phyloP scores from a whole-genome alignment of 495 filamentous ascomycete species.

The Pyrenopolyporus hunteri region DNA sequence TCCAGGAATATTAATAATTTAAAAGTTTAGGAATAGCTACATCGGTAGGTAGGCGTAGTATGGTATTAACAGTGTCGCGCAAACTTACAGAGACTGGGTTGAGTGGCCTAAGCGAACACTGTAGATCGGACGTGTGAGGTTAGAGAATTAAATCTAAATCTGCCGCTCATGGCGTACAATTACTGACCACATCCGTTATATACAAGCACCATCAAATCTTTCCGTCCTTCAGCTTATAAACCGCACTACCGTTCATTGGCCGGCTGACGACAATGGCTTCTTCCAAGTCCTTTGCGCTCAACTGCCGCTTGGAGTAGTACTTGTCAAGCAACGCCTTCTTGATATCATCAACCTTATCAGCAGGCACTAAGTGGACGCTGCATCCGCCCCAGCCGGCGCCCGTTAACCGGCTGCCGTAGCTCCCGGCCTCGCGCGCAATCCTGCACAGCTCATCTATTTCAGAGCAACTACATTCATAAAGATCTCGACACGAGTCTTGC shows the following conservation, averaged over 20 bases:
- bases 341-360: conserved; percentile 82
- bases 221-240: conserved; percentile 48
- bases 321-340: conserved; percentile 75
- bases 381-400: conserved; percentile 98
- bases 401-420: conserved; percentile 85
- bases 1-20: too few species aligned
- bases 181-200: background rate
- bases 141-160: too few species aligned
- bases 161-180: background rate
- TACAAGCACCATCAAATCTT: conserved; percentile 22
- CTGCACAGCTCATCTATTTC: conserved; percentile 87
- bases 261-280: conserved; percentile 88
- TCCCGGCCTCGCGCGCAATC: conserved; percentile 77
- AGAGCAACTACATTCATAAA: conserved; percentile 88
- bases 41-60: too few species aligned
- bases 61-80: too few species aligned
- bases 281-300: conserved; percentile 73
- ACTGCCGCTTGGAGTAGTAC: conserved; percentile 82
- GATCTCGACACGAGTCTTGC: conserved; percentile 79
- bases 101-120: too few species aligned
- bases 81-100: too few species aligned
- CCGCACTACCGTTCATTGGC: conserved; percentile 73
- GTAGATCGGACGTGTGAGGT: too few species aligned
- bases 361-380: conserved; percentile 88
- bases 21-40: too few species aligned